Evolutionary conservation across 164 flowering plant genomes (phyloP).

Genomic region (Berberis thunbergii): DNA sequence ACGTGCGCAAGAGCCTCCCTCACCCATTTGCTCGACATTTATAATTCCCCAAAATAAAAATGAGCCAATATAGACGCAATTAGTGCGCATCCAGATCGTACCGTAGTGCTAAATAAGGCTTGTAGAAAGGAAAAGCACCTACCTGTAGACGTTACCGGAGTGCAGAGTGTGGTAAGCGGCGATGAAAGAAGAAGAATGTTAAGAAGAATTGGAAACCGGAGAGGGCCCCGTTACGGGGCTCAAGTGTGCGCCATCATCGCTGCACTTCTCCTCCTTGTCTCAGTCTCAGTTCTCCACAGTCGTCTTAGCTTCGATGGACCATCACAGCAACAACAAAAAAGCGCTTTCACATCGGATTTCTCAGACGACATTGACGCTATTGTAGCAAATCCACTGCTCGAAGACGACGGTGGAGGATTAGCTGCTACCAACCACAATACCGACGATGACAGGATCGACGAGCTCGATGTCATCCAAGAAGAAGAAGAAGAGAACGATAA

Average conservation of each 20-base stretch:
- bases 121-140: background rate
- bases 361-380: conserved; percentile 20
- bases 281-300: conserved; percentile 70
- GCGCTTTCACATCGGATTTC: conserved; percentile 6
- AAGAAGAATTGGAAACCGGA: conserved; percentile 34
- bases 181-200: conserved; percentile 10
- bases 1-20: too few species aligned
- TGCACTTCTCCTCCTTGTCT: conserved; percentile 85
- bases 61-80: too few species aligned
- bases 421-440: background rate
- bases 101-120: background rate
- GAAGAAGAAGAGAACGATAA: conserved; percentile 15
- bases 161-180: too few species aligned
- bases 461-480: conserved; percentile 47
- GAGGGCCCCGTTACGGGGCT: conserved; percentile 60
- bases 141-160: background rate
- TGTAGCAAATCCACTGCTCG: conserved; percentile 16
- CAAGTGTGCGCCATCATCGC: conserved; percentile 61
- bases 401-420: conserved; percentile 9
- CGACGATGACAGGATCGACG: conserved; percentile 68
- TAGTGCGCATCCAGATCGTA: too few species aligned
- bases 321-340: conserved; percentile 2
- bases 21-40: too few species aligned
- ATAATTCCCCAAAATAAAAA: too few species aligned
- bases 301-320: conserved; percentile 37